Percentiles rank a stretch among this genome's conserved stretches.
phyloP scores from a whole-genome alignment of 2,329 filamentous ascomycete species.

The Neonectria hederae region DNA sequence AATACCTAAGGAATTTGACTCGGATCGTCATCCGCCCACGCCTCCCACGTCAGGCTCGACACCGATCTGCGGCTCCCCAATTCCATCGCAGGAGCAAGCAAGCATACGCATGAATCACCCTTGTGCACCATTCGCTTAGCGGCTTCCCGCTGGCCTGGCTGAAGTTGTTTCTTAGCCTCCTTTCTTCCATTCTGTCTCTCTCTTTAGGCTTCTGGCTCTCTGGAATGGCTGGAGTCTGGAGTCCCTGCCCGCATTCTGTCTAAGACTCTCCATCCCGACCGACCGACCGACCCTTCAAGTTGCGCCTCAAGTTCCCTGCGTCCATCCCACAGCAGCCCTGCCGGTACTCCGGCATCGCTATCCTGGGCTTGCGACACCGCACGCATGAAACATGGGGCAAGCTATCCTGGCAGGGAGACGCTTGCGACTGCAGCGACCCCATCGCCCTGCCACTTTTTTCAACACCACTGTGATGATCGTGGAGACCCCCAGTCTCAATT shows the following conservation, averaged over 20 bases:
- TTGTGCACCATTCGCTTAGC: constrained; percentile 22
- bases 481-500: constrained; percentile 16
- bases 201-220: not conserved
- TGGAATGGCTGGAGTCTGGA: not conserved
- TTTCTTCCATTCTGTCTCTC: not conserved
- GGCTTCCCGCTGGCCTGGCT: constrained; percentile 27
- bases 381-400: constrained; percentile 37
- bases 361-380: constrained; percentile 33
- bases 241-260: not conserved
- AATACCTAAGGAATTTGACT: not conserved
- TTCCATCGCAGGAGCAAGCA: constrained; percentile 33
- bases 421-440: constrained; percentile 34
- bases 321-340: constrained; percentile 12
- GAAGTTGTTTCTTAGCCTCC: constrained; percentile 25
- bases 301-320: constrained; percentile 16
- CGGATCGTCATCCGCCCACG: constrained; percentile 2
- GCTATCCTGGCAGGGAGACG: constrained; percentile 36
- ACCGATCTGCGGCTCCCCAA: constrained; percentile 8
- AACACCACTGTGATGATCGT: constrained; percentile 29
- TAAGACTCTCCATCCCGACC: not conserved
- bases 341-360: constrained; percentile 22
- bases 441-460: constrained; percentile 25
- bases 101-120: constrained; percentile 36
- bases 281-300: constrained; percentile 8
- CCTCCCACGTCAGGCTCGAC: constrained; percentile 7